Conservation (phyloP, 1,284 basidiomycete genomes). For the Ustilago curta region DNA sequence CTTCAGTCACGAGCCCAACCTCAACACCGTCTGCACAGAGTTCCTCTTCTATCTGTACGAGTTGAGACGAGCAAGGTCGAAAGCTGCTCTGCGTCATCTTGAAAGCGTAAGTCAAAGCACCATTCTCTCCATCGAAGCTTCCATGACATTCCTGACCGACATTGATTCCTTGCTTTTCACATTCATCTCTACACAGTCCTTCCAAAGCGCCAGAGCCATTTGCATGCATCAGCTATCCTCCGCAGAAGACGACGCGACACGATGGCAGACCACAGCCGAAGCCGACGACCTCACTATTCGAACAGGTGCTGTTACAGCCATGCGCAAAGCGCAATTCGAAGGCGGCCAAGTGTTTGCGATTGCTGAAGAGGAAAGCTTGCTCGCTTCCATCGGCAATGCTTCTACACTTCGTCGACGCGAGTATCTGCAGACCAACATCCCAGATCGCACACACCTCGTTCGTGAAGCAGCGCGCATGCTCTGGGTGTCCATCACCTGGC, state of each 20-base stretch:
- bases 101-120: conserved; percentile 14
- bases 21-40: conserved; percentile 56
- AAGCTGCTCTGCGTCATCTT: conserved; percentile 23
- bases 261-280: conserved; percentile 40
- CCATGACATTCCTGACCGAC: not conserved
- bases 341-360: conserved; percentile 47
- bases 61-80: conserved; percentile 29
- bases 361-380: conserved; percentile 35
- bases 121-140: no score
- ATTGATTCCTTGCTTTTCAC: not conserved
- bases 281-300: conserved; percentile 39
- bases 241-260: conserved; percentile 39
- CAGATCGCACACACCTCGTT: conserved; percentile 59
- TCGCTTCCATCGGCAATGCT: conserved; percentile 18
- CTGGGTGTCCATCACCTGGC: conserved; percentile 43
- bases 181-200: conserved; percentile 19
- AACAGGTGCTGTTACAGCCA: conserved; percentile 44
- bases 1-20: conserved; percentile 55
- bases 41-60: conserved; percentile 48
- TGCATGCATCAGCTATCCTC: conserved; percentile 52
- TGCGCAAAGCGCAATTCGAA: conserved; percentile 46
- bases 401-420: conserved; percentile 22
- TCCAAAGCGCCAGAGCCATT: conserved; percentile 28
- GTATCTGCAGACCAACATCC: conserved; percentile 42
- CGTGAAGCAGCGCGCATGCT: conserved; percentile 60